phyloP scores from a whole-genome alignment of 257 asterid species.

The Orobanche coerulescens region DNA sequence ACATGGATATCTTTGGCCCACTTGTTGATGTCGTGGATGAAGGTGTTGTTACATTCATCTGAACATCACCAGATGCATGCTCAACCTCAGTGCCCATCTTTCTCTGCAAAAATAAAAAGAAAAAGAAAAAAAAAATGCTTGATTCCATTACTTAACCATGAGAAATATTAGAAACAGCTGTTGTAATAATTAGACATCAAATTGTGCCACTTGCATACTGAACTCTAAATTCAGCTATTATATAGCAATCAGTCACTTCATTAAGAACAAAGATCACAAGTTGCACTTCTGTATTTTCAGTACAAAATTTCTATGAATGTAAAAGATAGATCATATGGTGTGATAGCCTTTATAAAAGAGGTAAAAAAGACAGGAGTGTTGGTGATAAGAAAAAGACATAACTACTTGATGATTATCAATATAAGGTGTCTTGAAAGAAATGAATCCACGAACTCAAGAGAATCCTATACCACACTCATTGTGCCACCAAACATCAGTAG shows the following conservation, averaged over 20 bases:
- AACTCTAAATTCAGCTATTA: background rate
- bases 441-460: no score
- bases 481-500: no score
- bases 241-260: background rate
- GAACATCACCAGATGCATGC: constrained; percentile 37
- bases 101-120: constrained; percentile 26
- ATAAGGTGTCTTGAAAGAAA: no score
- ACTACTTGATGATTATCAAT: no score
- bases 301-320: background rate
- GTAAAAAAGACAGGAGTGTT: no score
- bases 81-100: constrained; percentile 59
- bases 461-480: background rate
- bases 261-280: background rate
- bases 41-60: constrained; percentile 32
- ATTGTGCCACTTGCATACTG: background rate
- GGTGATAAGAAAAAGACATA: no score
- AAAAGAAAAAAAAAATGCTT: no score
- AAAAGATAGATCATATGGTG: background rate
- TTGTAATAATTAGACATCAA: background rate
- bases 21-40: constrained; percentile 41
- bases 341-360: no score
- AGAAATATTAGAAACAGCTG: background rate
- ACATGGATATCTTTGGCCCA: constrained; percentile 56
- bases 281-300: background rate
- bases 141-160: constrained; percentile 13